Conservation (phyloP, 352 stramenopile genomes). For the Globisporangium paroecandrum region DNA sequence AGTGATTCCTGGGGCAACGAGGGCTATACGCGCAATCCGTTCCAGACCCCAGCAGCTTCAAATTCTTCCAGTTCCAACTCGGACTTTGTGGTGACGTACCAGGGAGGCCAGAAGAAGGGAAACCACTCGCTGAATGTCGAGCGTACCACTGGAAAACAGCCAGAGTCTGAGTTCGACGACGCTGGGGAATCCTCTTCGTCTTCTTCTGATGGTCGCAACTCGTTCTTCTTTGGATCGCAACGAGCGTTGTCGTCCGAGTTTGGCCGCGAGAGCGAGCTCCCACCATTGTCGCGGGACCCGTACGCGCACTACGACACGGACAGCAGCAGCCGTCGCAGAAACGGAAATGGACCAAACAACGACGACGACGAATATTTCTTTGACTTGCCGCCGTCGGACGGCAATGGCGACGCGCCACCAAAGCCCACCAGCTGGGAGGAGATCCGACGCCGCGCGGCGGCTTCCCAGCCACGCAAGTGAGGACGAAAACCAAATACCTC, state of each 20-base stretch:
- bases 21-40: slow-evolving; percentile 9
- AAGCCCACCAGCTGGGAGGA: slow-evolving; percentile 78
- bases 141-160: neutral
- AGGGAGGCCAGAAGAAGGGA: neutral
- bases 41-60: slow-evolving; percentile 1
- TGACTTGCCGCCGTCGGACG: slow-evolving; percentile 11
- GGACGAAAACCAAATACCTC: neutral
- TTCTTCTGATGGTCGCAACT: slow-evolving; percentile 17
- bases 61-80: slow-evolving; percentile 3
- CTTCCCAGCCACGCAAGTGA: slow-evolving; percentile 44
- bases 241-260: slow-evolving; percentile 6
- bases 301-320: slow-evolving; percentile 28
- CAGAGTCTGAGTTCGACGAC: neutral
- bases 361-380: slow-evolving; percentile 62
- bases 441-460: slow-evolving; percentile 54
- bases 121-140: neutral
- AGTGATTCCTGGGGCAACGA: slow-evolving; percentile 51
- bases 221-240: slow-evolving; percentile 58
- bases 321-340: slow-evolving; percentile 7
- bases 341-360: slow-evolving; percentile 1
- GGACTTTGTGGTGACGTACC: slow-evolving; percentile 13
- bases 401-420: slow-evolving; percentile 20
- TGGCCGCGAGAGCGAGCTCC: slow-evolving; percentile 19
- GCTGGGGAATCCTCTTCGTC: slow-evolving; percentile 6
- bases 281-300: slow-evolving; percentile 36